Conservation (phyloP, 2,329 filamentous ascomycete genomes). For the Tolypocladium ophioglossoides region DNA sequence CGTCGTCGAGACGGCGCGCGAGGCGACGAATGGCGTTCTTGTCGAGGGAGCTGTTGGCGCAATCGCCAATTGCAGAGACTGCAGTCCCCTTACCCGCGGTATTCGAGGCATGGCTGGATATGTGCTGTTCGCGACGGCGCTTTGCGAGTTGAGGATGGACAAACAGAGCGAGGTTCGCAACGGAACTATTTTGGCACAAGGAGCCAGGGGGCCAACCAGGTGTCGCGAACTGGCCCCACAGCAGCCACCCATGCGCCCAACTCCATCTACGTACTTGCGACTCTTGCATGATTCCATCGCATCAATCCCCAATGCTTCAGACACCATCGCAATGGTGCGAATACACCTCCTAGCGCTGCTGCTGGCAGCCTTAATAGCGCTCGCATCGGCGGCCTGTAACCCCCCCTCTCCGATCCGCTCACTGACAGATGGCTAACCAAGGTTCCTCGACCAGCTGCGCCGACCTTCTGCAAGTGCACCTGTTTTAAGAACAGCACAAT, state of each 20-base stretch:
- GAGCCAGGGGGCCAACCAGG: conserved; percentile 13
- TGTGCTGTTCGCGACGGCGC: not conserved
- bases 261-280: not conserved
- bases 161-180: not conserved
- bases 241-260: not conserved
- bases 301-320: not conserved
- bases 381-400: conserved; percentile 33
- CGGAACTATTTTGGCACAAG: conserved; percentile 7
- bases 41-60: conserved; percentile 10
- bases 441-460: conserved; percentile 33
- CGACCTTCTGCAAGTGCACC: conserved; percentile 60
- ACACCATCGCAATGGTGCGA: conserved; percentile 25
- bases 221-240: conserved; percentile 10
- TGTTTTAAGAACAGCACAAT: conserved; percentile 62
- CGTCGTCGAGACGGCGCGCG: conserved; percentile 24
- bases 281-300: not conserved
- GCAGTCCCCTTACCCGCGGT: conserved; percentile 24
- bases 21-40: conserved; percentile 15
- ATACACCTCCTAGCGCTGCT: conserved; percentile 25
- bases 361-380: conserved; percentile 21
- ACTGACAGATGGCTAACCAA: not conserved
- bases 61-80: conserved; percentile 16
- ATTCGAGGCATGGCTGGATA: conserved; percentile 29
- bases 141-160: not conserved
- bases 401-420: conserved; percentile 1